Base-by-base conservation (phyloP, 352 stramenopile genomes). In the Globisporangium solare region DNA sequence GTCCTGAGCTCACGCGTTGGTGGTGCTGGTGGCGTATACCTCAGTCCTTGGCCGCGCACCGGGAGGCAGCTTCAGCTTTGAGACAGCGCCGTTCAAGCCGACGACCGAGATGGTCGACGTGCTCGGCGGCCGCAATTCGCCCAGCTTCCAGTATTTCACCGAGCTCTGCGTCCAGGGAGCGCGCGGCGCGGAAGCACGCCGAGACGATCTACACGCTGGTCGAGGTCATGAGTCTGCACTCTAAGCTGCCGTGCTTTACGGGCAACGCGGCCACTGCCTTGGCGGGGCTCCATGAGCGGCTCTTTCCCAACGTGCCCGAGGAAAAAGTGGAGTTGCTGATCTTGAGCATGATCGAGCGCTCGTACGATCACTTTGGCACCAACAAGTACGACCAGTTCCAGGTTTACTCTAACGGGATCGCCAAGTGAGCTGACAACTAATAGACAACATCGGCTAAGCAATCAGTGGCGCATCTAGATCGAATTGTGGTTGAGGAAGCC, bases 81-180 rank as follows among this genome's bases (percentile, higher is more conserved):
- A 99, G 75, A 96, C 87, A 13, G 95, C 96, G 20, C 95, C 96
- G 10, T 99, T 99, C 73, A 99, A 99, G 67, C 77, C 98, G 42
- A 98, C 96, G 24, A 66, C 85, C 18, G 95, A 98, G 54, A 98
- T 98, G 83, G 89, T 98, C 17, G 87, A 97, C 60, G 78, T 98
- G 4, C 82, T 99, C 43, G 96, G 91, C 31, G 96, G 96, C 0
- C 84, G 91, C 3, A 63, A 97, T 47, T 98, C 88, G 32, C 66
- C 72, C 21, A 89, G 93, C 18, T 99, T 98, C 64, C 62, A 89
- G 54, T 93, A 92, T 58, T 99, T 98, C 68, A 84, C 83, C 24
- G 88, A 97, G 39, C 70, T 99, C 57, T 99, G 95, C 60, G 94
- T 96, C 35, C 84, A 94, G 53, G 92, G 92, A 3, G 98, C 97